A percentile compares a stretch with the other conserved stretches of the same genome.
Evolutionary conservation across 2,329 filamentous ascomycete species (phyloP).

Genomic region (Xylaria sp.): DNA sequence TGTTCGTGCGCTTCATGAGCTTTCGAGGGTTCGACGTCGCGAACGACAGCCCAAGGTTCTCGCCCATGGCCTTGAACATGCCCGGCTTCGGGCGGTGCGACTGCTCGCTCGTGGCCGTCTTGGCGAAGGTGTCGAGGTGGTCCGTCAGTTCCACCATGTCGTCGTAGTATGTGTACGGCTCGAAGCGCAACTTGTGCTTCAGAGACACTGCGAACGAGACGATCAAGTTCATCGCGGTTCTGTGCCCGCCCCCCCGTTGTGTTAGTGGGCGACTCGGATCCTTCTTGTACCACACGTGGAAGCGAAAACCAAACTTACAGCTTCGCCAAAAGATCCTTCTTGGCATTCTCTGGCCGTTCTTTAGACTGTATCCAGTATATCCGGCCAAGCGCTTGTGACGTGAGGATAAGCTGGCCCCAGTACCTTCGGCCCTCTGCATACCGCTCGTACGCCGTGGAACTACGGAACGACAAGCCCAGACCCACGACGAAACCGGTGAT

Average conservation of each 20-base stretch:
- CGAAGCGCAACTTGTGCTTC: slow-evolving; percentile 83
- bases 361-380: slow-evolving; percentile 79
- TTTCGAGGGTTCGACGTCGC: slow-evolving; percentile 79
- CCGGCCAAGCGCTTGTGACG: slow-evolving; percentile 69
- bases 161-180: slow-evolving; percentile 76
- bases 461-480: slow-evolving; percentile 76
- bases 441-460: slow-evolving; percentile 77
- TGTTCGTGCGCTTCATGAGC: slow-evolving; percentile 70
- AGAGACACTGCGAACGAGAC: slow-evolving; percentile 76
- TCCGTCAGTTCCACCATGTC: slow-evolving; percentile 71
- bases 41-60: slow-evolving; percentile 76
- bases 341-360: slow-evolving; percentile 61
- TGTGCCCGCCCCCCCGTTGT: slow-evolving; percentile 33
- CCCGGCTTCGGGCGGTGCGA: slow-evolving; percentile 41
- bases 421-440: slow-evolving; percentile 62
- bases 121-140: slow-evolving; percentile 77
- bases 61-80: slow-evolving; percentile 66
- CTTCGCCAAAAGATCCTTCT: slow-evolving; percentile 71
- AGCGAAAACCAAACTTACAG: slow-evolving; percentile 31
- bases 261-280: slow-evolving; percentile 5
- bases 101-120: slow-evolving; percentile 49
- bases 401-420: slow-evolving; percentile 64
- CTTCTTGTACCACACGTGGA: no score
- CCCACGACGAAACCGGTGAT: slow-evolving; percentile 85
- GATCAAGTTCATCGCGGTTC: slow-evolving; percentile 74